Evolutionary conservation across 169 alveolate species (phyloP).

Genomic region (Plasmodium cynomolgi): DNA sequence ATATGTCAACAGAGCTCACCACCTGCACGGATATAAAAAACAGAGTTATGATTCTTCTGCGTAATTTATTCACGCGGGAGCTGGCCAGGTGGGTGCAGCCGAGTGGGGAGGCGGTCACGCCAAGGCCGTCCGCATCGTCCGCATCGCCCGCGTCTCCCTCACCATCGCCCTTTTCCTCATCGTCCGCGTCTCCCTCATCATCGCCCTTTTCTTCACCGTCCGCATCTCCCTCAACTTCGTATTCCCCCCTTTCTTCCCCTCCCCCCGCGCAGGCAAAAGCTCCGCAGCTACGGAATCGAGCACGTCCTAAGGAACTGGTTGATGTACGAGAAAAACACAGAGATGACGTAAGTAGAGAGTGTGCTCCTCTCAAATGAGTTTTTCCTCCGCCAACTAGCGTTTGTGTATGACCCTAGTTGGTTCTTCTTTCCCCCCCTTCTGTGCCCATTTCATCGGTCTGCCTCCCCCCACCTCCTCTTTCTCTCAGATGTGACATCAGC

Average conservation of each 20-base stretch:
- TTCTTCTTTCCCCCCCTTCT: neutral
- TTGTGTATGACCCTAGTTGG: neutral
- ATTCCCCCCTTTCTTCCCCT: neutral
- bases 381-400: too few relatives aligned
- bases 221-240: neutral
- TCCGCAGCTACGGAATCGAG: constrained; percentile 13
- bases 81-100: neutral
- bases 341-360: neutral
- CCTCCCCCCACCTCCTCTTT: neutral
- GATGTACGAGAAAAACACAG: neutral
- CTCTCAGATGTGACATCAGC: neutral
- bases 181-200: neutral
- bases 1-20: constrained; percentile 11
- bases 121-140: neutral
- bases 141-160: too few relatives aligned
- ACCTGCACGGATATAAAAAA: constrained; percentile 13
- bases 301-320: constrained; percentile 31
- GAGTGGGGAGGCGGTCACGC: neutral
- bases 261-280: constrained; percentile 15
- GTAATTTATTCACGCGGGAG: neutral
- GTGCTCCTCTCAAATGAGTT: neutral
- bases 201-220: neutral
- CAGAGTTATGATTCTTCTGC: constrained; percentile 13
- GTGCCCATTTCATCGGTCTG: neutral
- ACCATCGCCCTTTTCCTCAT: neutral